phyloP scores from a whole-genome alignment of 371 early-diverging fungal species.

The Rhizopus stolonifer region DNA sequence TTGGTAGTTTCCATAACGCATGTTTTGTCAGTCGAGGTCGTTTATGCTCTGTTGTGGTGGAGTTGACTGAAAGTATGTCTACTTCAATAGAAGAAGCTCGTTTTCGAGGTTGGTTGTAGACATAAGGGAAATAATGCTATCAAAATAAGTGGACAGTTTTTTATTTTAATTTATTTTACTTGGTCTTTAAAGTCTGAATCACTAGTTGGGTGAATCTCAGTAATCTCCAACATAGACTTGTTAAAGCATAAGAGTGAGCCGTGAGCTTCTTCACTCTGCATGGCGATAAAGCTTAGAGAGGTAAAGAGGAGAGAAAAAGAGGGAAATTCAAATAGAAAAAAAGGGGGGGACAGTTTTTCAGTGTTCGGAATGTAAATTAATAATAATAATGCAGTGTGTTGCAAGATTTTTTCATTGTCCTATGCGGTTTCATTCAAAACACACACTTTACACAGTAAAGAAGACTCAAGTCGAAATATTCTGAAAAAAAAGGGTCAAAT shows the following conservation, averaged over 20 bases:
- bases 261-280: neutral
- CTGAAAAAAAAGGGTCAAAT: no score
- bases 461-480: no score
- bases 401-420: no score
- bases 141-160: no score
- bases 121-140: neutral
- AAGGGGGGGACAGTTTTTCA: neutral
- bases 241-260: neutral
- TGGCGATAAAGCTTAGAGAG: no score
- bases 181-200: neutral
- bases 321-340: neutral
- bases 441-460: no score
- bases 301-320: neutral
- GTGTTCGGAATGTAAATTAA: constrained; percentile 4
- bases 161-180: neutral
- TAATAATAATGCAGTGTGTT: neutral
- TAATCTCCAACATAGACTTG: neutral
- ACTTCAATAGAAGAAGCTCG: neutral
- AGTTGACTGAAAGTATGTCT: neutral
- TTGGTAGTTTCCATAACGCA: constrained; percentile 23
- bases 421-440: no score
- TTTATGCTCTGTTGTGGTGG: neutral
- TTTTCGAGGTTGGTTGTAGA: neutral
- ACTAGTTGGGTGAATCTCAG: neutral
- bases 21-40: neutral